Percentiles rank a stretch among this genome's conserved stretches.
These are phyloP conservation scores for Macrophomina pseudophaseolina DNA, from an alignment of 2,329 filamentous ascomycete genomes.

Conservation along the genomic window DNA sequence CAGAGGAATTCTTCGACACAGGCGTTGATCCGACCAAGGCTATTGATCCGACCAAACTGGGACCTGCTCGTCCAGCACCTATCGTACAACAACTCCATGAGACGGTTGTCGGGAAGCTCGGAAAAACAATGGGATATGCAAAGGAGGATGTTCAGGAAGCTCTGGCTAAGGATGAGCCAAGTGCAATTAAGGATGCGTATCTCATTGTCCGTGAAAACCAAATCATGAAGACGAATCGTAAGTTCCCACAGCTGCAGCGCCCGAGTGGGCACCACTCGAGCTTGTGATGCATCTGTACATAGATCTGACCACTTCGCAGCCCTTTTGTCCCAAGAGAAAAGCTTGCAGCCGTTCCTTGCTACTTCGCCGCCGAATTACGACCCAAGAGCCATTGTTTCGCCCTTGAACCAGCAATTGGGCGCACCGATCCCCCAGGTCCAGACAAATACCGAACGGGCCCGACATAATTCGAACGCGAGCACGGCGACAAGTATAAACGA, in stretches of 20 bases:
- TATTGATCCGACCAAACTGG: slow-evolving; percentile 81
- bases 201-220: slow-evolving; percentile 98
- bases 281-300: slow-evolving; percentile 12
- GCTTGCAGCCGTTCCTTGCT: slow-evolving; percentile 59
- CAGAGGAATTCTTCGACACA: slow-evolving; percentile 91
- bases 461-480: slow-evolving; percentile 52
- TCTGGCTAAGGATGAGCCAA: slow-evolving; percentile 87
- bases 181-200: slow-evolving; percentile 98
- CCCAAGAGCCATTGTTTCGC: slow-evolving; percentile 37
- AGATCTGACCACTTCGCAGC: slow-evolving; percentile 45
- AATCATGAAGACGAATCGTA: slow-evolving; percentile 92
- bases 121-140: slow-evolving; percentile 97
- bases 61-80: slow-evolving; percentile 71
- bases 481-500: slow-evolving; percentile 43
- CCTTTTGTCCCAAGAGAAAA: slow-evolving; percentile 58
- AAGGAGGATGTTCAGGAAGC: slow-evolving; percentile 95
- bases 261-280: neutral
- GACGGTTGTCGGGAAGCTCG: slow-evolving; percentile 91
- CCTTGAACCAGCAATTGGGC: slow-evolving; percentile 42
- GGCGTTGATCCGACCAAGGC: slow-evolving; percentile 93
- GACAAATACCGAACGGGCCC: slow-evolving; percentile 44
- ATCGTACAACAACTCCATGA: slow-evolving; percentile 90
- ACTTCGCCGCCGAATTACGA: slow-evolving; percentile 61
- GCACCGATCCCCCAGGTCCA: slow-evolving; percentile 36
- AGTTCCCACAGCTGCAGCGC: slow-evolving; percentile 50